Base-by-base conservation (phyloP, 208 protist species). In the Lotmaria passim region DNA sequence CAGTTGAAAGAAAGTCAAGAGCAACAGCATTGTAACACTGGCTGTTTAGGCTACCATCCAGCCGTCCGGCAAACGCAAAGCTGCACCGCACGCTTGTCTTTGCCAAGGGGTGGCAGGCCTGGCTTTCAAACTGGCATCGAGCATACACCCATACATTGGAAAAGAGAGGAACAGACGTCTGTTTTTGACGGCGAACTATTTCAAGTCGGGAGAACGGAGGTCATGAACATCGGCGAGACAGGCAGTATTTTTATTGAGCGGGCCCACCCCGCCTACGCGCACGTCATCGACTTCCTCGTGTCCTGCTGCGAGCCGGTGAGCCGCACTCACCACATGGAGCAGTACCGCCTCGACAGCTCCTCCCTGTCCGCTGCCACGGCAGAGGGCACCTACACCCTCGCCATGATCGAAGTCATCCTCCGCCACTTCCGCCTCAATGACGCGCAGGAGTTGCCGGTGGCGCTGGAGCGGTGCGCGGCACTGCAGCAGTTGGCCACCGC, bases 281-380 rank as follows among this genome's bases (percentile, higher is more conserved):
- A 86, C 46, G 70, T 96, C 19, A 69, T 66, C 21, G 87, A 96
- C 74, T 96, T 96, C 61, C 86, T 96, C 33, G 80, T 93, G 31
- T 91, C 87, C 5, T 94, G 89, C 79, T 94, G 86, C 75, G 87
- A 96, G 76, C 92, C 92, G 8, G 89, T 95, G n/a, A 94, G 89
- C 58, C 82, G 92, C 44, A 94, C 92, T 2, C 59, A 79, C 23
- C 82, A 85, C 66, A 81, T 95, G 71, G 85, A 94, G 73, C 80
- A 95, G 73, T 96, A 96, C 76, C 73, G 69, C 56, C 75, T 96
- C 19, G 83, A 88, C 65, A 82, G 79, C 60, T 78, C 81, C 28
- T 95, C 92, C 12, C 77, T 96, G 26, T 93, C 92, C 24, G 89
- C 92, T 2, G 89, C 92, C 24, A 89, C 74, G 33, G 87, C 89